Evolutionary conservation across 176 grass and related monocot species (phyloP).

Genomic region (Carex cristatella): DNA sequence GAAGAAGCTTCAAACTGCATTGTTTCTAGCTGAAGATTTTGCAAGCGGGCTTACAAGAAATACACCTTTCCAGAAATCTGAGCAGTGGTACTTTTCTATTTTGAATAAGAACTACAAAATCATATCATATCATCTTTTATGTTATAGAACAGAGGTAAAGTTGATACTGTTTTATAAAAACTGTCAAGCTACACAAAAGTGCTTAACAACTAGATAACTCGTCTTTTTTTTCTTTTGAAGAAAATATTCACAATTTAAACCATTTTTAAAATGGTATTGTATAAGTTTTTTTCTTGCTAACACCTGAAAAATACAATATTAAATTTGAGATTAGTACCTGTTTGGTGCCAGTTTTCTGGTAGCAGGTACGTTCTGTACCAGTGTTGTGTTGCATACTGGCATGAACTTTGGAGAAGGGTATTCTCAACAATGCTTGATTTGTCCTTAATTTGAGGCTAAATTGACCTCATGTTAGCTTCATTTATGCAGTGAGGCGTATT

Average conservation of each 20-base stretch:
- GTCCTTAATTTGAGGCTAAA: too few relatives aligned
- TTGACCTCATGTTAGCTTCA: too few relatives aligned
- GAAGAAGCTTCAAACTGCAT: constrained; percentile 77
- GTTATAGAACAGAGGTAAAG: not conserved
- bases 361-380: too few relatives aligned
- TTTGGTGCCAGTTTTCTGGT: too few relatives aligned
- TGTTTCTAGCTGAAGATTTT: constrained; percentile 70
- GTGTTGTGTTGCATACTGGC: too few relatives aligned
- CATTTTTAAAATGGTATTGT: not conserved
- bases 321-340: not conserved
- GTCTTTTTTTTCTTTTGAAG: not conserved
- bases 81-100: constrained; percentile 45
- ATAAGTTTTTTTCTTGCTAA: not conserved
- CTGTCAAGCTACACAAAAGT: not conserved
- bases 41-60: constrained; percentile 55
- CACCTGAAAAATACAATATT: constrained; percentile 41
- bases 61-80: constrained; percentile 77
- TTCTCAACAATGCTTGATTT: too few relatives aligned
- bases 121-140: not conserved
- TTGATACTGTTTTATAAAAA: not conserved
- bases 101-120: not conserved
- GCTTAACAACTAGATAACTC: not conserved
- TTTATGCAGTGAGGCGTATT: too few relatives aligned
- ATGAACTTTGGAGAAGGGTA: too few relatives aligned
- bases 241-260: not conserved